Percentiles rank a stretch among this genome's conserved stretches.
Evolutionary conservation across 2,329 filamentous ascomycete genomes (phyloP).

Genomic region (Lasiodiplodia citricola): DNA sequence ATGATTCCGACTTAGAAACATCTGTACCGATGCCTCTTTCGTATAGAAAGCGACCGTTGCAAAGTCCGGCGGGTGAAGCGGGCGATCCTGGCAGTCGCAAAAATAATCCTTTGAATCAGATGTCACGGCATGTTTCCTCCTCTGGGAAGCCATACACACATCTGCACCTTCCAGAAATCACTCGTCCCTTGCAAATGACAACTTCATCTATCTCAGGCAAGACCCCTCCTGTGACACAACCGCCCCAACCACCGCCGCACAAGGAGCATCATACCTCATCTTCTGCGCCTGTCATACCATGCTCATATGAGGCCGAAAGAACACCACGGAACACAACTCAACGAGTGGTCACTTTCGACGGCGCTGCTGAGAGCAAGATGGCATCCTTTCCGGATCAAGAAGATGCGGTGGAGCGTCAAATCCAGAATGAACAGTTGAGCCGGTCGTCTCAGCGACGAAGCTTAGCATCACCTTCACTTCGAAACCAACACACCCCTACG

Average conservation of each 20-base stretch:
- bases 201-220: neutral
- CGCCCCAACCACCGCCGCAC: neutral
- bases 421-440: slow-evolving; percentile 10
- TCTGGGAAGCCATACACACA: neutral
- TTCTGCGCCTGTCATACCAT: neutral
- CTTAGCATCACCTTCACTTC: neutral
- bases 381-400: slow-evolving; percentile 1
- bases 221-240: neutral
- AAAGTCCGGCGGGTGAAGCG: neutral
- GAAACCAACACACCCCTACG: neutral
- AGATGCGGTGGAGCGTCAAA: slow-evolving; percentile 6
- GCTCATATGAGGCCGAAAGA: neutral
- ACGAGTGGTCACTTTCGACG: neutral
- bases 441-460: neutral
- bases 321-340: neutral
- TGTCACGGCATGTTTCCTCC: slow-evolving; percentile 5
- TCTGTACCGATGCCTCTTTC: neutral
- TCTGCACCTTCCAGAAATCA: neutral
- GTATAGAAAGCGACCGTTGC: neutral
- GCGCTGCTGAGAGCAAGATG: slow-evolving; percentile 2
- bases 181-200: neutral
- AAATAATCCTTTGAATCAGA: neutral
- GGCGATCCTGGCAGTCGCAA: neutral
- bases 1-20: slow-evolving; percentile 8
- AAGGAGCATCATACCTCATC: neutral